Conservation (phyloP, 2,329 filamentous ascomycete species). For the Byssochlamys sp. region DNA sequence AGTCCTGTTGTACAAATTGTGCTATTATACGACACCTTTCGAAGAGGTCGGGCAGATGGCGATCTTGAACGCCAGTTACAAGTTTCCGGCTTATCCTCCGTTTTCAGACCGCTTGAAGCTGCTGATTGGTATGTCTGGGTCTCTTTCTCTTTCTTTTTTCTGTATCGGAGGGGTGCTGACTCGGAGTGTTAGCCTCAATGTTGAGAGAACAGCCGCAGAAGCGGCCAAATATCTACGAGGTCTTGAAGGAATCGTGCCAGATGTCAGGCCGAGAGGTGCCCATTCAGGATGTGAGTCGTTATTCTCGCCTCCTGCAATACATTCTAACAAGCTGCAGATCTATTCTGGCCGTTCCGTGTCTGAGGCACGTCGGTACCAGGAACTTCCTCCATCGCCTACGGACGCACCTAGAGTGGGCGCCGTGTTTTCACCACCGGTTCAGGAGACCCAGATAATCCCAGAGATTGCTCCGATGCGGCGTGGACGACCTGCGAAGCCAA, state of each 20-base stretch:
- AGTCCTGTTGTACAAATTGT: slow-evolving; percentile 91
- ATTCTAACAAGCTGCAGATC: slow-evolving; percentile 44
- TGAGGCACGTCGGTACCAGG: slow-evolving; percentile 53
- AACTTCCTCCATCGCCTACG: slow-evolving; percentile 48
- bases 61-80: slow-evolving; percentile 90
- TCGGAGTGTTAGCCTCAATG: slow-evolving; percentile 60
- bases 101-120: slow-evolving; percentile 87
- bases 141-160: not conserved
- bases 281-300: slow-evolving; percentile 67
- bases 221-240: slow-evolving; percentile 89
- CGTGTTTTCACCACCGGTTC: slow-evolving; percentile 65
- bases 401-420: slow-evolving; percentile 62
- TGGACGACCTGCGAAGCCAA: slow-evolving; percentile 57
- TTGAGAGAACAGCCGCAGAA: slow-evolving; percentile 68
- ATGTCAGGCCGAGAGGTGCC: slow-evolving; percentile 83
- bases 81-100: slow-evolving; percentile 74
- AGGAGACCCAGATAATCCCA: slow-evolving; percentile 64
- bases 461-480: slow-evolving; percentile 90
- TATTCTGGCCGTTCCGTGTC: slow-evolving; percentile 57
- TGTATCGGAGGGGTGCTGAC: slow-evolving; percentile 13
- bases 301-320: not conserved
- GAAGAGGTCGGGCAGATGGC: slow-evolving; percentile 96
- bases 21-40: slow-evolving; percentile 97
- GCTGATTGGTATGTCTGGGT: slow-evolving; percentile 61
- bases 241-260: slow-evolving; percentile 71